Percentiles rank a stretch among this genome's conserved stretches.
phyloP scores from a whole-genome alignment of 306 rosid species.

The barrel medic (Medicago truncatula) region MtrunA17r5.0-ANR NC_053045.1:498501-499000 shows the following conservation, averaged over 20 bases:
- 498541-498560: slow-evolving; percentile 81
- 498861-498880: neutral
- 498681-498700: neutral
- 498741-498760: neutral
- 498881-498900: slow-evolving; percentile 21
- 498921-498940: neutral
- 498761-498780: neutral
- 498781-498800: neutral
- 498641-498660: neutral
- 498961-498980: slow-evolving; percentile 8
- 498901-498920: slow-evolving; percentile 3
- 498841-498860: neutral
- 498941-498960: neutral
- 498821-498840: neutral
- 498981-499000: slow-evolving; percentile 23
- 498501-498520: slow-evolving; percentile 85
- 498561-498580: slow-evolving; percentile 80
- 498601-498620: neutral
- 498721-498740: neutral
- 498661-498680: neutral
- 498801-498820: neutral
- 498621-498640: no score
- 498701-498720: neutral
- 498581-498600: slow-evolving; percentile 80
- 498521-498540: slow-evolving; percentile 89